Conservation (phyloP, 2,329 filamentous ascomycete genomes). For the Chlorencoelia australis region DNA sequence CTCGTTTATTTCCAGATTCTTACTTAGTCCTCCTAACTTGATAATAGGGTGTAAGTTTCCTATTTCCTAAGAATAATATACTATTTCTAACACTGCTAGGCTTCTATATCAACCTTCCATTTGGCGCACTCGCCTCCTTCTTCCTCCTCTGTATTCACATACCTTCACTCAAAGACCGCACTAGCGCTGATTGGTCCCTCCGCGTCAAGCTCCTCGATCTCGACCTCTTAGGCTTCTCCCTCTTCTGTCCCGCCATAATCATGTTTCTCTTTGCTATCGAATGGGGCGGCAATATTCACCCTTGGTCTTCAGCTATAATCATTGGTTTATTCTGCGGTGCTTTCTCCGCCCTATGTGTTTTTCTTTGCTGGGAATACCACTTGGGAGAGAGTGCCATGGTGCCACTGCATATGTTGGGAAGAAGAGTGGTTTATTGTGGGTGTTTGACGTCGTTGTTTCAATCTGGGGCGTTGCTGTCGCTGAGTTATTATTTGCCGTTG, state of each 20-base stretch:
- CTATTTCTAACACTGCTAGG: conserved; percentile 14
- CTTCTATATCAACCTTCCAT: conserved; percentile 34
- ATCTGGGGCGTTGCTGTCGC: too few species aligned
- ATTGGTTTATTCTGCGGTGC: conserved; percentile 17
- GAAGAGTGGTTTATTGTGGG: conserved; percentile 11
- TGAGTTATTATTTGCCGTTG: conserved; percentile 15
- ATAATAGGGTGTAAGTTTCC: conserved; percentile 22
- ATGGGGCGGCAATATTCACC: conserved; percentile 24
- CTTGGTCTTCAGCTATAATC: conserved; percentile 18
- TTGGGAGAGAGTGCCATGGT: conserved; percentile 19
- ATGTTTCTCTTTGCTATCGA: conserved; percentile 26
- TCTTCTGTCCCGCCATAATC: conserved; percentile 26
- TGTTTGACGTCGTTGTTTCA: conserved; percentile 6
- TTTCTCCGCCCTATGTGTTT: conserved; percentile 10
- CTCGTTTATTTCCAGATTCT: too few species aligned
- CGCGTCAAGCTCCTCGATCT: conserved; percentile 14
- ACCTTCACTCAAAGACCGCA: conserved; percentile 7
- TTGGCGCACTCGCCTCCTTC: conserved; percentile 27
- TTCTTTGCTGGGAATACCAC: conserved; percentile 16
- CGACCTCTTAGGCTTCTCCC: conserved; percentile 24
- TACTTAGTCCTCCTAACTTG: too few species aligned
- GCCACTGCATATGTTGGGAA: conserved; percentile 10
- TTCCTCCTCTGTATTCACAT: conserved; percentile 28
- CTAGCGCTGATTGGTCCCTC: not conserved
- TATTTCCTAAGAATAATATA: not conserved